A percentile compares a stretch with the other conserved stretches of the same genome.
Evolutionary conservation across 2,329 filamentous ascomycete genomes (phyloP).

Genomic region (Hypoxylon sp.): DNA sequence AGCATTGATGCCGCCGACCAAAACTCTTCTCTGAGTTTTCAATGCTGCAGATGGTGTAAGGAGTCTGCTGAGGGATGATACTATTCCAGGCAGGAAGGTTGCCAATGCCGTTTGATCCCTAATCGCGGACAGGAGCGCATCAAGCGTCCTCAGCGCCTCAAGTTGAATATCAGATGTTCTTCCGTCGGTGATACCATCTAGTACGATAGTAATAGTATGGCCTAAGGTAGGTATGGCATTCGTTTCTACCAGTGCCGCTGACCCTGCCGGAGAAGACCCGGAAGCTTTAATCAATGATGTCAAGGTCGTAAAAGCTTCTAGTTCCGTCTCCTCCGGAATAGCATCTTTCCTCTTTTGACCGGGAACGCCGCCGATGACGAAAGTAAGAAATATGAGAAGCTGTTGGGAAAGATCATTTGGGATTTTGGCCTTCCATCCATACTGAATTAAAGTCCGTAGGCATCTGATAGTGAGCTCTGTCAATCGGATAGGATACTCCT

Average conservation of each 20-base stretch:
- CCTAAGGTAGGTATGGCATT: constrained; percentile 83
- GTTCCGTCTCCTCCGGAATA: constrained; percentile 79
- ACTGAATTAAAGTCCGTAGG: constrained; percentile 78
- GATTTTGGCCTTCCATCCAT: constrained; percentile 84
- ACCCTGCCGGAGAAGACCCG: constrained; percentile 64
- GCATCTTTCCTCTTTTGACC: constrained; percentile 64
- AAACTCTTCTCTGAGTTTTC: constrained; percentile 70
- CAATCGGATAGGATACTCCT: constrained; percentile 77
- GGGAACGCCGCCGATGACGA: constrained; percentile 82
- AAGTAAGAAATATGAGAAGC: constrained; percentile 85
- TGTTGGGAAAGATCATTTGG: constrained; percentile 83
- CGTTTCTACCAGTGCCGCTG: constrained; percentile 67
- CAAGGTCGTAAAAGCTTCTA: constrained; percentile 80
- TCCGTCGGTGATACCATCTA: constrained; percentile 79
- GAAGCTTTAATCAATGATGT: constrained; percentile 74
- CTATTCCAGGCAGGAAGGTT: constrained; percentile 88
- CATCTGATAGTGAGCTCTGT: constrained; percentile 84
- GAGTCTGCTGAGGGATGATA: constrained; percentile 84
- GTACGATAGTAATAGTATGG: constrained; percentile 83
- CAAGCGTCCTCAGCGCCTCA: constrained; percentile 76
- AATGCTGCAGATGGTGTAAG: constrained; percentile 76
- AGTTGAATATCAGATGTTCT: constrained; percentile 78
- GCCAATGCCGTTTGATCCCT: constrained; percentile 82
- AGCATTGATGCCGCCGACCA: constrained; percentile 73
- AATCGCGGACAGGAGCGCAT: constrained; percentile 73